Percentiles rank a stretch among this genome's conserved stretches.
These are phyloP conservation scores for Sambucus nigra DNA, from an alignment of 129 eudicot genomes.

Conservation along the genomic window DNA sequence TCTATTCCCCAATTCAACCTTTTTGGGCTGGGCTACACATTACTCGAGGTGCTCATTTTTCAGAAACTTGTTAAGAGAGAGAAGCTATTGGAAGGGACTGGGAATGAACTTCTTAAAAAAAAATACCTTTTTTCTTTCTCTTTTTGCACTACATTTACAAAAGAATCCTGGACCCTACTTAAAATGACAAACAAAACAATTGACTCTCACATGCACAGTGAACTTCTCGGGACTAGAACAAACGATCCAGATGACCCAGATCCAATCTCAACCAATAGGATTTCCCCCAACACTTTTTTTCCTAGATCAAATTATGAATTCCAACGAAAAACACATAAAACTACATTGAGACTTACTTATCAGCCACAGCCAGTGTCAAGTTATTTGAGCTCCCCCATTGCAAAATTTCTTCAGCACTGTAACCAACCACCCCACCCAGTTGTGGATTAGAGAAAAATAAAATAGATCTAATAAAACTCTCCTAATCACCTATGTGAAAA, in stretches of 20 bases:
- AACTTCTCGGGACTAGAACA: background rate
- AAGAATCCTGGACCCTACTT: too few relatives aligned
- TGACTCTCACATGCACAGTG: too few relatives aligned
- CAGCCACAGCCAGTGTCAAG: slow-evolving; percentile 60
- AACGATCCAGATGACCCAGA: slow-evolving; percentile 2
- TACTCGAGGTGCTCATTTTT: too few relatives aligned
- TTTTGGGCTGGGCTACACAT: too few relatives aligned
- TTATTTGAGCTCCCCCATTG: slow-evolving; percentile 46
- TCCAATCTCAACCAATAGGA: slow-evolving; percentile 4
- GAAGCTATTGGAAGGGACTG: too few relatives aligned
- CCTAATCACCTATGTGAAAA: background rate
- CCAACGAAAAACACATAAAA: background rate
- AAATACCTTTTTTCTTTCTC: too few relatives aligned
- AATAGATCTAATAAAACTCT: background rate
- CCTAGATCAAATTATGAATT: background rate
- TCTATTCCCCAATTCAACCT: too few relatives aligned
- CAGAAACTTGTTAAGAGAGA: too few relatives aligned
- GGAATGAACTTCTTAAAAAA: too few relatives aligned
- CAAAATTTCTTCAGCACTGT: slow-evolving; percentile 39
- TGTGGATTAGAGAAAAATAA: background rate
- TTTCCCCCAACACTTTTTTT: too few relatives aligned
- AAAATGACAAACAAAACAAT: too few relatives aligned
- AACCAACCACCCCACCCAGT: background rate
- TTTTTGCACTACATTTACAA: too few relatives aligned
- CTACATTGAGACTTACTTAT: slow-evolving; percentile 32